Evolutionary conservation across 2,329 filamentous ascomycete species (phyloP).

Genomic region (Ophiostoma sp.): DNA sequence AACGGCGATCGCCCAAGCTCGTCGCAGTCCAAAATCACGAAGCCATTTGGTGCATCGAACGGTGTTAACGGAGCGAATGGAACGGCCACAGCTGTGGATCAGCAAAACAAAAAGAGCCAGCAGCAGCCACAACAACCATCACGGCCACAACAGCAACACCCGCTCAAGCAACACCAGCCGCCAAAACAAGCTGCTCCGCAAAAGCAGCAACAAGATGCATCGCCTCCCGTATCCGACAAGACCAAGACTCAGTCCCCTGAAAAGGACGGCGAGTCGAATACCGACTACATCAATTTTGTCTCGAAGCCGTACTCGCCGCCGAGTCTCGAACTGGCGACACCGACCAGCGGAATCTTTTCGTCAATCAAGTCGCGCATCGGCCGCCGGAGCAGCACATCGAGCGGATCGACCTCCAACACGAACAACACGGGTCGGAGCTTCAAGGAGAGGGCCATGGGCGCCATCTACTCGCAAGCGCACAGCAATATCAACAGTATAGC

Average conservation of each 20-base stretch:
- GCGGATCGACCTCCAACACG: slow-evolving; percentile 19
- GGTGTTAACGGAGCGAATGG: background rate
- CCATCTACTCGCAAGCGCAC: slow-evolving; percentile 21
- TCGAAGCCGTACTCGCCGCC: slow-evolving; percentile 17
- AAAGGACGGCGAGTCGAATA: background rate
- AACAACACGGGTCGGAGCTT: slow-evolving; percentile 24
- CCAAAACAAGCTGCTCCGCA: background rate
- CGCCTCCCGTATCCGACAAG: background rate
- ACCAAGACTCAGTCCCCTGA: background rate
- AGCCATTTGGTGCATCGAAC: background rate
- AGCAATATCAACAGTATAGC: background rate
- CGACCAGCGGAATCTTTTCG: slow-evolving; percentile 25
- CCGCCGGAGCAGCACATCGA: slow-evolving; percentile 27
- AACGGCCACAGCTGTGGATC: background rate
- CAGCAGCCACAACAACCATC: background rate
- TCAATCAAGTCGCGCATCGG: slow-evolving; percentile 29
- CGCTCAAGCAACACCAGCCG: background rate
- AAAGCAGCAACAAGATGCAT: background rate
- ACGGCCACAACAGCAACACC: background rate
- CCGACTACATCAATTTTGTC: slow-evolving; percentile 23
- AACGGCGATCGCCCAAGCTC: slow-evolving; percentile 18
- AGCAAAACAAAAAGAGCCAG: background rate
- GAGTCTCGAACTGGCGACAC: slow-evolving; percentile 1
- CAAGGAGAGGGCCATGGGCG: slow-evolving; percentile 26
- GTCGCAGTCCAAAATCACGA: slow-evolving; percentile 12